These are phyloP conservation scores for Lachancea thermotolerans DNA, from an alignment of 805 yeast genomes.

Conservation along the genomic window DNA sequence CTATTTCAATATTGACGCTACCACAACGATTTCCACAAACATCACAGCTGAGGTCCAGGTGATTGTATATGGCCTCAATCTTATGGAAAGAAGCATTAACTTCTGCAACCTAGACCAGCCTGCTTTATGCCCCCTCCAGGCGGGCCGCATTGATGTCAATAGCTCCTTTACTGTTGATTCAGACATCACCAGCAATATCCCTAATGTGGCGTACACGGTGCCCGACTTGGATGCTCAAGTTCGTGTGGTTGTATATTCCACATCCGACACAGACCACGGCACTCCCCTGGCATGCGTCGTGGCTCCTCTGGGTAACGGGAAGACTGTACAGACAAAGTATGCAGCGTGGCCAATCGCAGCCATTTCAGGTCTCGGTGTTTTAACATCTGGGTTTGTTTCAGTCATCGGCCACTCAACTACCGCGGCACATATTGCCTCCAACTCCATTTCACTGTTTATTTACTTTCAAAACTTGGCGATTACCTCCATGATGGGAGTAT, in stretches of 20 bases:
- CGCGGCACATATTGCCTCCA: slow-evolving; percentile 96
- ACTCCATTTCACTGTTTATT: slow-evolving; percentile 83
- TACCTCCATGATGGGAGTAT: slow-evolving; percentile 92
- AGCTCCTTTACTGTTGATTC: slow-evolving; percentile 41
- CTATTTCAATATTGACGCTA: slow-evolving; percentile 63
- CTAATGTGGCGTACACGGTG: slow-evolving; percentile 77
- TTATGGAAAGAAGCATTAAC: slow-evolving; percentile 46
- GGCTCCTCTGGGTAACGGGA: slow-evolving; percentile 79
- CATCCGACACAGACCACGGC: slow-evolving; percentile 36
- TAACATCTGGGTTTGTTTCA: slow-evolving; percentile 82
- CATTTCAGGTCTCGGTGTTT: slow-evolving; percentile 77
- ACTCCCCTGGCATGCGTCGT: slow-evolving; percentile 82
- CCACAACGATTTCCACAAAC: slow-evolving; percentile 68
- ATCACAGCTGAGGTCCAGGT: slow-evolving; percentile 60
- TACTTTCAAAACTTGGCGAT: slow-evolving; percentile 92
- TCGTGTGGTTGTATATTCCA: slow-evolving; percentile 55
- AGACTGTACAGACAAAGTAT: slow-evolving; percentile 86
- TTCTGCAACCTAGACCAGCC: slow-evolving; percentile 57
- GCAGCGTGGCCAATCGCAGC: slow-evolving; percentile 97
- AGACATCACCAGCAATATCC: slow-evolving; percentile 48
- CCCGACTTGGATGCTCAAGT: slow-evolving; percentile 96
- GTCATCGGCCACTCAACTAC: slow-evolving; percentile 85
- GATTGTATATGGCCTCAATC: slow-evolving; percentile 74
- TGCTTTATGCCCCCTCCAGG: slow-evolving; percentile 71
- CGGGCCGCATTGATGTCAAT: slow-evolving; percentile 77